Evolutionary conservation across 495 filamentous ascomycete genomes (phyloP).

Genomic region (Neurospora terricola): DNA sequence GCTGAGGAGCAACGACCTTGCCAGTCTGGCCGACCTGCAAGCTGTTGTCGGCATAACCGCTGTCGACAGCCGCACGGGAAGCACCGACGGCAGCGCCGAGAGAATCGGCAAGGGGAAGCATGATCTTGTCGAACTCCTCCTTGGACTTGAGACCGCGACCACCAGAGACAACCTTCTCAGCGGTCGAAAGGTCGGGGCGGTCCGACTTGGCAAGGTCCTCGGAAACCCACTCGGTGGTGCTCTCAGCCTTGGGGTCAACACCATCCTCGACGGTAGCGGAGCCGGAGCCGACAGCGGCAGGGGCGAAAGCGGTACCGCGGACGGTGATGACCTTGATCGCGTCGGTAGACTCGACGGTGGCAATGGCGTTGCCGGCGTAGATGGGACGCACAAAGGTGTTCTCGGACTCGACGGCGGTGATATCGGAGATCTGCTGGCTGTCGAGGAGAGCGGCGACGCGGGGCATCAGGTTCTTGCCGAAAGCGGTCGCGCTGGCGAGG

Average conservation of each 20-base stretch:
- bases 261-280: slow-evolving; percentile 54
- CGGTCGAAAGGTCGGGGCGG: slow-evolving; percentile 88
- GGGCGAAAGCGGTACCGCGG: slow-evolving; percentile 78
- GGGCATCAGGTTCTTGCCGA: slow-evolving; percentile 94
- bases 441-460: slow-evolving; percentile 91
- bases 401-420: slow-evolving; percentile 76
- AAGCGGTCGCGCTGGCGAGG: slow-evolving; percentile 83
- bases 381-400: slow-evolving; percentile 96
- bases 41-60: slow-evolving; percentile 98
- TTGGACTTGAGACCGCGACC: slow-evolving; percentile 94
- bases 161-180: slow-evolving; percentile 81
- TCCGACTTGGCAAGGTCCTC: slow-evolving; percentile 89
- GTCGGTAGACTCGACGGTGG: slow-evolving; percentile 90
- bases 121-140: slow-evolving; percentile 88
- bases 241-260: slow-evolving; percentile 61
- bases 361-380: slow-evolving; percentile 94
- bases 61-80: slow-evolving; percentile 90
- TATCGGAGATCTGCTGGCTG: slow-evolving; percentile 85
- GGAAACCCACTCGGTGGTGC: slow-evolving; percentile 76
- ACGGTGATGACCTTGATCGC: slow-evolving; percentile 82
- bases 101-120: slow-evolving; percentile 82
- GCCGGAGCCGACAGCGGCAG: slow-evolving; percentile 42
- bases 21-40: slow-evolving; percentile 96
- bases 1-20: slow-evolving; percentile 92
- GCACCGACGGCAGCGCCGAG: slow-evolving; percentile 91